Evolutionary conservation across 257 asterid genomes (phyloP).

Genomic region (Solanum paucissectum): DNA sequence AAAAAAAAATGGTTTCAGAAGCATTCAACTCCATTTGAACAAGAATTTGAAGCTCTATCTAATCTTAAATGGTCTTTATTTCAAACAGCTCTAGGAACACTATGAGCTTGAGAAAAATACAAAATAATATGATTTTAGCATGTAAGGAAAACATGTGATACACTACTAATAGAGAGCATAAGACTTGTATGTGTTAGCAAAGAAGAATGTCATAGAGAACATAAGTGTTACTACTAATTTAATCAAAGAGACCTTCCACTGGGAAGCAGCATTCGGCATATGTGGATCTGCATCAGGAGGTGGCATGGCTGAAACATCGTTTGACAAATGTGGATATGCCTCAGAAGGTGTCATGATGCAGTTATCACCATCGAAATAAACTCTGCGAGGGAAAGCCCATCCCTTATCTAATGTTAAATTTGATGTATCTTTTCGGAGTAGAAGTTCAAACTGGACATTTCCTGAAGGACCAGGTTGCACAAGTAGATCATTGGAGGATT

Average conservation of each 20-base stretch:
- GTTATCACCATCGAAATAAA: constrained; percentile 79
- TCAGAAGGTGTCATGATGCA: constrained; percentile 87
- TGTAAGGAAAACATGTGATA: neutral
- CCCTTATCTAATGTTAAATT: constrained; percentile 70
- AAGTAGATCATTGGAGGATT: constrained; percentile 62
- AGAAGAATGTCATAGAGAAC: constrained; percentile 29
- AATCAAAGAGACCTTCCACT: constrained; percentile 22
- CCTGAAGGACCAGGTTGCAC: constrained; percentile 61
- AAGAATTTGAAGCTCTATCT: neutral
- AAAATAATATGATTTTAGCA: neutral
- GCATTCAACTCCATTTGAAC: neutral
- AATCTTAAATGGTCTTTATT: neutral
- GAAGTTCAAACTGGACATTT: constrained; percentile 76
- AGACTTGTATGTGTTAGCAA: constrained; percentile 12
- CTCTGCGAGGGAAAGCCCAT: constrained; percentile 75
- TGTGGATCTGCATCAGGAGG: constrained; percentile 65
- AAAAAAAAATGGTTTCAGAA: neutral
- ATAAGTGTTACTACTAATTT: constrained; percentile 27
- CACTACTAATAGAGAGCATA: too few species aligned
- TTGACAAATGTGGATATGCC: constrained; percentile 40
- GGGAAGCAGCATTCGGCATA: constrained; percentile 50
- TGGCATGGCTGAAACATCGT: constrained; percentile 73
- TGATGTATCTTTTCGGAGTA: constrained; percentile 50
- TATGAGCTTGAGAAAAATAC: constrained; percentile 14
- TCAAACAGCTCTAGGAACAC: constrained; percentile 4